phyloP scores from a whole-genome alignment of 2,329 filamentous ascomycete species.

The Penicillium sp. region DNA sequence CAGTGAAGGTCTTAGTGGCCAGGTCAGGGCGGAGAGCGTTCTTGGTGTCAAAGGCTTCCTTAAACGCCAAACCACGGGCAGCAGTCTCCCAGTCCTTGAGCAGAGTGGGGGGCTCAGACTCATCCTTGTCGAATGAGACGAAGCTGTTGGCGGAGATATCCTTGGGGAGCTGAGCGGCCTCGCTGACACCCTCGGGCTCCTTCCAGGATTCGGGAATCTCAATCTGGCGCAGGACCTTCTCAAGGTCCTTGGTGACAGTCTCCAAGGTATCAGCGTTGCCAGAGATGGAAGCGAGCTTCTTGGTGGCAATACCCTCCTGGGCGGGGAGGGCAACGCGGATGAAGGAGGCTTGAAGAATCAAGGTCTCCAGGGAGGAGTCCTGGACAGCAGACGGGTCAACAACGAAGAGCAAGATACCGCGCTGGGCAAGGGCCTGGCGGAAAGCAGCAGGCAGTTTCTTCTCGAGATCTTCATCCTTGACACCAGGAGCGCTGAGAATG shows the following conservation, averaged over 20 bases:
- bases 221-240: conserved; percentile 70
- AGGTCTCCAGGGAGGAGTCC: conserved; percentile 67
- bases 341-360: conserved; percentile 80
- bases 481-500: conserved; percentile 73
- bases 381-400: conserved; percentile 72
- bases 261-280: conserved; percentile 65
- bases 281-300: conserved; percentile 67
- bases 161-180: conserved; percentile 56
- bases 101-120: conserved; percentile 66
- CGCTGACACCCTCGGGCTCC: conserved; percentile 59
- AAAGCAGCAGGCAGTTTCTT: conserved; percentile 75
- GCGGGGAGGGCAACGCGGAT: conserved; percentile 74
- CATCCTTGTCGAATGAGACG: conserved; percentile 73
- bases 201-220: conserved; percentile 82
- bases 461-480: conserved; percentile 87
- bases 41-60: conserved; percentile 84
- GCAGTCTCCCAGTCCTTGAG: conserved; percentile 80
- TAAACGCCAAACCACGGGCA: conserved; percentile 88
- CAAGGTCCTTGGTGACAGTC: conserved; percentile 62
- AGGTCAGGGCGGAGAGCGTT: conserved; percentile 80
- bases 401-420: conserved; percentile 71
- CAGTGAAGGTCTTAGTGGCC: conserved; percentile 79
- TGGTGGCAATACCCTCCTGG: conserved; percentile 62
- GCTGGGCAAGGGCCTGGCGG: conserved; percentile 71
- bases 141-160: conserved; percentile 82